phyloP scores from a whole-genome alignment of 345 rosid genomes.

The Mercurialis annua region DNA sequence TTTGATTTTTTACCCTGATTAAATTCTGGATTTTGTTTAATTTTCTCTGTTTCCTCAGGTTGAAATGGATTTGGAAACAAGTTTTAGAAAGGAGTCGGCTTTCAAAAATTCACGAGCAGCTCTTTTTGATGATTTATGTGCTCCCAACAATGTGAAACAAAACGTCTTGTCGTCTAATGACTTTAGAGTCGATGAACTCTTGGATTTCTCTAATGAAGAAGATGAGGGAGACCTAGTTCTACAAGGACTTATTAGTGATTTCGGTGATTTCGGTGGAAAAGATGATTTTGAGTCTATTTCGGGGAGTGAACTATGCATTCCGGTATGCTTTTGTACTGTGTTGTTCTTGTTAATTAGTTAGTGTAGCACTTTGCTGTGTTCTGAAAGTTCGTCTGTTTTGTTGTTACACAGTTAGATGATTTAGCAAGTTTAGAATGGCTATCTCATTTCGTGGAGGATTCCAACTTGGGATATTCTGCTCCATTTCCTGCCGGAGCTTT shows the following conservation, averaged over 20 bases:
- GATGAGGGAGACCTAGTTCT: too few relatives aligned
- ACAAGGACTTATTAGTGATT: too few relatives aligned
- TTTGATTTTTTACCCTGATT: too few relatives aligned
- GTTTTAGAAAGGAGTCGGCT: constrained; percentile 54
- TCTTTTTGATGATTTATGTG: constrained; percentile 35
- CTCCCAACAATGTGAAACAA: constrained; percentile 29
- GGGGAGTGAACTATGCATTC: constrained; percentile 53
- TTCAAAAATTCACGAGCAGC: constrained; percentile 37
- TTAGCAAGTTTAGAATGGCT: constrained; percentile 76
- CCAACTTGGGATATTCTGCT: constrained; percentile 54
- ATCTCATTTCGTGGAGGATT: constrained; percentile 82
- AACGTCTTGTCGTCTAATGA: constrained; percentile 52
- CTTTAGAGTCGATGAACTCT: constrained; percentile 65
- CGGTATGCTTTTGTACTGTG: constrained; percentile 36
- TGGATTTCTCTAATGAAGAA: constrained; percentile 74
- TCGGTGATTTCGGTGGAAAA: constrained; percentile 19
- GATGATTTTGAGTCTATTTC: constrained; percentile 46
- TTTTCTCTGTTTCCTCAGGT: too few relatives aligned
- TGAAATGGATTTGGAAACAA: constrained; percentile 63
- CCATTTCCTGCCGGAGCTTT: constrained; percentile 38
- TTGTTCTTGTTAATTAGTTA: not conserved
- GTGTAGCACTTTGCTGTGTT: too few relatives aligned
- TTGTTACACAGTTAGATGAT: constrained; percentile 68
- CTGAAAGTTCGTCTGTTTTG: too few relatives aligned
- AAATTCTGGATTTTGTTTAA: too few relatives aligned